Base-by-base conservation (phyloP, 768 basidiomycete species). In the Roridomyces roridus region DNA sequence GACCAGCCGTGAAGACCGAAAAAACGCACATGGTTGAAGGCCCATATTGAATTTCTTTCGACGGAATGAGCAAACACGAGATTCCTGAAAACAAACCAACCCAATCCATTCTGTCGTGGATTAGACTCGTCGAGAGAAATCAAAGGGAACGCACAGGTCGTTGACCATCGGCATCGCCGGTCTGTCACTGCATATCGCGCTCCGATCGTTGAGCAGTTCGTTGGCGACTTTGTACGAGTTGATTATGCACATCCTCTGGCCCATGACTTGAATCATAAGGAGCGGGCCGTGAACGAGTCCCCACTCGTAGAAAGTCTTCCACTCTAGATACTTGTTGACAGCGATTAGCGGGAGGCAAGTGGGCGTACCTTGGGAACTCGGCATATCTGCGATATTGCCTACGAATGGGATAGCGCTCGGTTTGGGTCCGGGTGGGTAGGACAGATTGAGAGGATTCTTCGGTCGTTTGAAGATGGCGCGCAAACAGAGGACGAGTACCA, bases 181-280 rank as follows among this genome's bases (percentile, higher is more conserved):
- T 5, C 77, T 71, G 59, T 79, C 77, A 17, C 76, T 77, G 52
- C 77, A 78, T 46, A 69, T 64, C 41, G 68, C 60, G 26, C 74
- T 74, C 51, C 74, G 77, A 52, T 74, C 73, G 41, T 78, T 75
- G 47, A 79, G 68, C 60, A 79, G 63, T 23, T 79, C 77, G 36
- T 70, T 51, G 12, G 74, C 75, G 7, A 64, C 39, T 17, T 64
- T 51, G 37, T 44, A 60, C 3, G 53, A 63, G 59, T 77, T 77
- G 42, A 76, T 46, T 41, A 76, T 25, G 28, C 75, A 26, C 14
- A 76, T 70, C 54, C 72, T 73, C 48, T 76, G 75, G 12, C 74
- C 75, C n/a, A 76, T 57, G 10, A 77, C 41, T 29, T 74, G 68
- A 1, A 63, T 23, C 54, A 56, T 60, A 6, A 56, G 24, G 4